Percentiles rank a stretch among this genome's conserved stretches.
Evolutionary conservation across 2,329 filamentous ascomycete genomes (phyloP).

Genomic region (Diaporthe nobilis): DNA sequence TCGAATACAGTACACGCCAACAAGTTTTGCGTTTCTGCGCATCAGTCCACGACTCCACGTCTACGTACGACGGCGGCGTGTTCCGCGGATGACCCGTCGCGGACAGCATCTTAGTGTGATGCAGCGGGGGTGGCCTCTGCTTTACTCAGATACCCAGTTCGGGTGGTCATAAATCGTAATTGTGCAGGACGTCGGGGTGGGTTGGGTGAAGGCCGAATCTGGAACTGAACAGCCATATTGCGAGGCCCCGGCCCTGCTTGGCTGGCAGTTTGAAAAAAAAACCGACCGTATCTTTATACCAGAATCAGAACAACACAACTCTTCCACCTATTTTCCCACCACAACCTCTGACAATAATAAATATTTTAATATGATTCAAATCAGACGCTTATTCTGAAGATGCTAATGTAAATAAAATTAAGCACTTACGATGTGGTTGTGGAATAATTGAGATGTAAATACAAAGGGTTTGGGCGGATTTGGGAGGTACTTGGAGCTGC

Average conservation of each 20-base stretch:
- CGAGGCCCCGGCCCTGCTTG: conserved; percentile 1
- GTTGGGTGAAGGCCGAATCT: conserved; percentile 19
- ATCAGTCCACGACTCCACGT: conserved; percentile 20
- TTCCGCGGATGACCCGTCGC: conserved; percentile 11
- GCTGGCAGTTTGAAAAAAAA: too few species aligned
- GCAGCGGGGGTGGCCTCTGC: conserved; percentile 22
- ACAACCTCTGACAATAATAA: too few species aligned
- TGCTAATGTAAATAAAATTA: too few species aligned
- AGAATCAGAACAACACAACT: too few species aligned
- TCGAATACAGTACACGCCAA: conserved; percentile 8
- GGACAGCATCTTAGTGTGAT: conserved; percentile 16
- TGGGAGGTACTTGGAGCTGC: too few species aligned
- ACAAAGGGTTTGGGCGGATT: too few species aligned
- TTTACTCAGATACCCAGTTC: neutral
- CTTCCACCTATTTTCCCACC: too few species aligned
- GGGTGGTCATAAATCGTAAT: neutral
- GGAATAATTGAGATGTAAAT: too few species aligned
- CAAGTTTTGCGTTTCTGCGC: conserved; percentile 4
- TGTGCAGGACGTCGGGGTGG: conserved; percentile 29
- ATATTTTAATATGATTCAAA: too few species aligned
- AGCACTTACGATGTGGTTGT: too few species aligned
- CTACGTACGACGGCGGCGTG: conserved; percentile 22
- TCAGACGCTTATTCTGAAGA: too few species aligned
- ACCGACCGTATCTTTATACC: too few species aligned
- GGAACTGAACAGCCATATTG: neutral